Base-by-base conservation (phyloP, 495 filamentous ascomycete genomes). In the Penicillium silybi region DNA sequence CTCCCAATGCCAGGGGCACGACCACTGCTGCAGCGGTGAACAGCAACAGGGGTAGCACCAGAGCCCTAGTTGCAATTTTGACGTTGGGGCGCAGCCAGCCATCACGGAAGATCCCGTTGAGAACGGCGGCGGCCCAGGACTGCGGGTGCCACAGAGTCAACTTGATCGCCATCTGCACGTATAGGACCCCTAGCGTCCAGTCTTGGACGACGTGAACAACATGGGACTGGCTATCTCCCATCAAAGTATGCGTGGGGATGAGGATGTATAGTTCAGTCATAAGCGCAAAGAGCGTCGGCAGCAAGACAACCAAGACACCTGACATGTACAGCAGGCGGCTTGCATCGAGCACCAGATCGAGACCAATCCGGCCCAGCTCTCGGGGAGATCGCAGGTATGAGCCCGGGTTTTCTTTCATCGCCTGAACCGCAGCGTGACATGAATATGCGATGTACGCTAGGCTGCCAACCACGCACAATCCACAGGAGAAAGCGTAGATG, bases 181-280 rank as follows among this genome's bases (percentile, higher is more conserved):
- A 97, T 26, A 98, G 79, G 17, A 97, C 82, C 8, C 95, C 95
- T 3, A 97, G 72, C 1, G 91, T 95, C 91, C 95, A 98, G 58
- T 89, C 83, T 65, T 97, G 92, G 48, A 97, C 82, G 46, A 97
- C 79, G 57, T 95, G 88, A 35, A 97, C 82, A 32, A 88, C 86
- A 62, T 96, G 91, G 1, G 71, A 69, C 26, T 84, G 48, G 15
- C 63, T 61, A 20, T 64, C 62, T 4, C 62, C 72, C 32, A 90
- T 79, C 59, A 92, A 88, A 3, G 92, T 95, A 66, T 97, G 90
- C 2, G 95, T 67, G 2, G 93, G 93, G 27, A 97, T 82, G 61
- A 96, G 77, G 45, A 95, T 64, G 65, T 97, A 98, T 53, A 96
- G 82, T 66, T 98, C 91, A 44, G 92, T 81, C 13, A 93, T 58